Evolutionary conservation across 495 filamentous ascomycete species (phyloP), one percentile per base, ranked within the genome.

Genomic region (Cladorrhinum samala): DNA sequence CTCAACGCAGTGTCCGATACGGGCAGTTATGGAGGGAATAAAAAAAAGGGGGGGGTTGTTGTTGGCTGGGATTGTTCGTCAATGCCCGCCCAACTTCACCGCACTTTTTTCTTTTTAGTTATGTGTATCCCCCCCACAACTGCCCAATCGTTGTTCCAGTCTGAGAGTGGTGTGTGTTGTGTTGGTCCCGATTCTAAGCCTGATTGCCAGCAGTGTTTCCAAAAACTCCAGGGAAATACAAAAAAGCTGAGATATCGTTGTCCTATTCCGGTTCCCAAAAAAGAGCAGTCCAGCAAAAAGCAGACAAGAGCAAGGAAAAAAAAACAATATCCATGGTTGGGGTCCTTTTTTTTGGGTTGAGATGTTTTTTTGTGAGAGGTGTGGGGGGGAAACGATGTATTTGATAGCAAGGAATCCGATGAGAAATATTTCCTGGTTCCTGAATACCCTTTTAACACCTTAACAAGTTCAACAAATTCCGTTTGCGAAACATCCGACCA

Each of bases 311-410:
- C 47, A 52, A 48, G 24, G 54, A 54, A 55, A 57, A 49, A 23
- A 49, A 11, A 53, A 56, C 50, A 57, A 50, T 52, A 57, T 57
- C 48, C 54, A 55, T 57, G 58, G 54, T 57, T 61, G 58, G 42
- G 18, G 42, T n/a, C 1, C 11, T 45, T 45, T 23, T 45, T 45
- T 45, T 45, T 20, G 13, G 19, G 42, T 20, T 3, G 42, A 21
- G 19, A 21, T 45, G 18, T 21, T 13, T 4, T 8, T 45, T 20
- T 60, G 46, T 36, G 49, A 33, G 50, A 36, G 45, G 37, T 19
- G 38, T 51, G 49, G 33, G 23, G 49, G 49, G 44, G 53, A 46
- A 53, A 36, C 55, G 46, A n/a, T n/a, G n/a, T n/a, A n/a, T n/a
- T n/a, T n/a, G n/a, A n/a, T n/a, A n/a, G n/a, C n/a, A n/a, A n/a